Evolutionary conservation across 176 grass and related monocot species (phyloP), one percentile per base, ranked within the genome.

Genomic region (Canna indica): DNA sequence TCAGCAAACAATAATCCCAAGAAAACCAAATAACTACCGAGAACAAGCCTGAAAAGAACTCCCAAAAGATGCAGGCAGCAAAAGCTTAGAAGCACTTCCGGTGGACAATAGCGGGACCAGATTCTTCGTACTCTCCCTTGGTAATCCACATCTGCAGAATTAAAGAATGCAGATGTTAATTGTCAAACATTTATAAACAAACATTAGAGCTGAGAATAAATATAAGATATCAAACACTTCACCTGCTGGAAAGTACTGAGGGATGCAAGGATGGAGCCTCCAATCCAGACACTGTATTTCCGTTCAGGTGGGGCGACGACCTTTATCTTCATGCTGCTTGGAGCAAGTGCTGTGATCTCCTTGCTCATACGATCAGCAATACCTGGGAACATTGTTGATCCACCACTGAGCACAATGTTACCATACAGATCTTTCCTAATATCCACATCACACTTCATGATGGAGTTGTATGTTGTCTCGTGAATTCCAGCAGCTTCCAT

Each of bases 251-350:
- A 63, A 17, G 59, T 63, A 18, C 59, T 63, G 30, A 63, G 59
- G 28, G 59, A 63, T 31, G 59, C 59, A 34, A 63, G 59, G 59
- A 63, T 63, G 30, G 59, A 63, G 18, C 59, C 59, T 32, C 59
- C 59, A 4, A 63, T 63, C 59, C 59, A 63, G 30, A 34, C 59
- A 63, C 59, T 63, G 29, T 63, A 34, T 32, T 63, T 63, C 30
- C 59, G 13, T 33, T 63, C 59, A 1, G 59, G 59, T 18, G 59
- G 59, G 13, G 59, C 59, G 33, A 63, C 59, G 29, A 63, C 59
- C 59, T 63, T 63, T 18, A 63, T 63, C 59, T 63, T 63, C 59
- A 63, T 63, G 59, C 59, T 63, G 59, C 59, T 63, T 34, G 59
- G 59, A 33, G 59, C 59, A 28, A 63, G 59, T 6, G 59, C 30